A percentile compares a stretch with the other conserved stretches of the same genome.
phyloP scores from a whole-genome alignment of 1,284 basidiomycete genomes.

The Cutaneotrichosporon dermatis region DNA sequence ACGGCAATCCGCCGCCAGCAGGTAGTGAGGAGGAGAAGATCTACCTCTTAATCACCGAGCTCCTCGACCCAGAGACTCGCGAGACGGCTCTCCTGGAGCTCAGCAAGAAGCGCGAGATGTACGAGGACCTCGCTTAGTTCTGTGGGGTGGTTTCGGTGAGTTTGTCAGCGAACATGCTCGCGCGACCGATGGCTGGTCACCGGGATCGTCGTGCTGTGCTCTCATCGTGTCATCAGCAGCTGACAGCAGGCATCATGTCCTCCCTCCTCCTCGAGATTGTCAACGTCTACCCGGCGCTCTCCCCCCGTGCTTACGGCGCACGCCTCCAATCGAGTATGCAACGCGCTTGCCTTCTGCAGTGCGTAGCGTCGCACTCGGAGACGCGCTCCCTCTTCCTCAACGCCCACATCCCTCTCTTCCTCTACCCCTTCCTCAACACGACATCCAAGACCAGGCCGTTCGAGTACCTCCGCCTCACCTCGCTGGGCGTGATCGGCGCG shows the following conservation, averaged over 20 bases:
- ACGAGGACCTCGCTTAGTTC: slow-evolving; percentile 96
- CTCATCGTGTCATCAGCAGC: background rate
- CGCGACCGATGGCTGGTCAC: too few relatives aligned
- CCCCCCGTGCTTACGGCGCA: slow-evolving; percentile 95
- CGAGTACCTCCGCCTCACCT: slow-evolving; percentile 96
- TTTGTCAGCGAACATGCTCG: background rate
- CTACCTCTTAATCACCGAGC: slow-evolving; percentile 53
- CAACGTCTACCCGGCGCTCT: slow-evolving; percentile 93
- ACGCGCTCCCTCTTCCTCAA: slow-evolving; percentile 88
- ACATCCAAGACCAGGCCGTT: slow-evolving; percentile 98
- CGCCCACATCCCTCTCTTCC: slow-evolving; percentile 95
- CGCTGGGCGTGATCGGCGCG: slow-evolving; percentile 95
- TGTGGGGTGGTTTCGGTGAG: slow-evolving; percentile 98
- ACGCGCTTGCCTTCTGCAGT: slow-evolving; percentile 97
- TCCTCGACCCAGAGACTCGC: slow-evolving; percentile 58
- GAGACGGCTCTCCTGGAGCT: slow-evolving; percentile 88
- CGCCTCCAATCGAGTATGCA: slow-evolving; percentile 98
- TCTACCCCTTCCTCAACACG: slow-evolving; percentile 99
- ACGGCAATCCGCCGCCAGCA: slow-evolving; percentile 41
- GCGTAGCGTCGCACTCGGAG: slow-evolving; percentile 92
- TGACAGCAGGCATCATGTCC: slow-evolving; percentile 82
- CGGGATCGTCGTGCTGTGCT: too few relatives aligned
- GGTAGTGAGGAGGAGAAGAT: slow-evolving; percentile 55
- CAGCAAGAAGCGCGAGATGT: slow-evolving; percentile 98
- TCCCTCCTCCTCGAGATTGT: slow-evolving; percentile 96